Evolutionary conservation across 2,329 filamentous ascomycete genomes (phyloP), one percentile per base, ranked within the genome.

Genomic region (Penicillium sp.): DNA sequence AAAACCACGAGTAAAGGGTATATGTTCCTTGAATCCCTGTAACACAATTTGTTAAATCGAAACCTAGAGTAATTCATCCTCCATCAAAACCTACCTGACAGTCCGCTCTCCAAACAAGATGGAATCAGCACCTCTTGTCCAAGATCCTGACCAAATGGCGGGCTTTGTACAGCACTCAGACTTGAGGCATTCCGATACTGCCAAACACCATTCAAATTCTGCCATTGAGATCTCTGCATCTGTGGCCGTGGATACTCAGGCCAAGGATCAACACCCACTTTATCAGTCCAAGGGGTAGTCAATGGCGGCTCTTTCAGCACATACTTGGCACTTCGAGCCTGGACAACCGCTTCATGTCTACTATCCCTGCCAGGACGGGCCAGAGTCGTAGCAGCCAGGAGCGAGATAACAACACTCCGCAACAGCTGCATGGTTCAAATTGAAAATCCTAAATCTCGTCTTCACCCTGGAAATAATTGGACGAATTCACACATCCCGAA

Each of bases 51-150:
- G 18, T 57, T 29, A 62, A 18, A 33, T 34, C 28, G 10, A 21
- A 4, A 38, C 31, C 9, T 15, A 4, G 18, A 42, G 9, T 24
- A 15, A 16, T 8, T 5, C 23, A 16, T 21, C 16, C 3, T 21
- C 12, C 4, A 13, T 26, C 18, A 5, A 5, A 23, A 33, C 52
- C 18, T 53, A 73, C 79, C 79, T 34, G 78, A 81, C 15, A 82
- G 63, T 2, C 74, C 79, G 61, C 79, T 81, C 61, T 82, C 80
- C 8, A 82, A 65, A 57, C 80, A 82, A 7, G 79, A 82, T 0
- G 80, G 80, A 6, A 82, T 71, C 18, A 82, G 60, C 0, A 82
- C 78, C 23, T 79, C 69, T 4, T 73, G 64, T 5, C 66, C 65
- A 6, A 81, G 67, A 2, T 63, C 65, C 51, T 76, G 66, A 1